These are phyloP conservation scores for Hymenoscyphus linearis DNA, from an alignment of 2,329 filamentous ascomycete species.

Conservation along the genomic window DNA sequence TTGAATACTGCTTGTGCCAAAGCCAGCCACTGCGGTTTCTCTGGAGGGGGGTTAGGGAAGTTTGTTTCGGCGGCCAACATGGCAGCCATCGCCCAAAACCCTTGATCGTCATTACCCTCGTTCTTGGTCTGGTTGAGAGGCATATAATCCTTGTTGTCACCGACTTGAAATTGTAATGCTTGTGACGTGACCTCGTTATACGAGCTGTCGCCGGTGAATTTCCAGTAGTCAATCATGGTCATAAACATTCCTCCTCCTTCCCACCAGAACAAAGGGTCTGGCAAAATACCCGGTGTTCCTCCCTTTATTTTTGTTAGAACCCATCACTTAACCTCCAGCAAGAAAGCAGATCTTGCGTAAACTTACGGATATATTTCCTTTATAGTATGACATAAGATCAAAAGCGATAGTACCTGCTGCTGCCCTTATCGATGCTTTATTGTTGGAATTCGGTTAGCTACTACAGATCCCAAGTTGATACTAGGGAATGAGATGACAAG, in stretches of 20 bases:
- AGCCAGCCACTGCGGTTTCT: conserved; percentile 60
- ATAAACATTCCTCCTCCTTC: conserved; percentile 70
- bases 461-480: background rate
- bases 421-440: conserved; percentile 31
- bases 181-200: conserved; percentile 64
- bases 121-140: conserved; percentile 63
- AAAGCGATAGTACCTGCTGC: conserved; percentile 37
- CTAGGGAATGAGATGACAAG: background rate
- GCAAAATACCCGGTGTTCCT: conserved; percentile 44
- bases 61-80: conserved; percentile 66
- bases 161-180: conserved; percentile 69
- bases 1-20: conserved; percentile 78
- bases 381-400: conserved; percentile 47
- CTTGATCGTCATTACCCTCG: conserved; percentile 70
- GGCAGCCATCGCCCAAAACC: conserved; percentile 66
- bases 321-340: background rate
- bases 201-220: conserved; percentile 65
- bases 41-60: conserved; percentile 49
- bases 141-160: conserved; percentile 70
- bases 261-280: conserved; percentile 50
- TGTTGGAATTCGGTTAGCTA: background rate
- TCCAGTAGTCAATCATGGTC: conserved; percentile 76
- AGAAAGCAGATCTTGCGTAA: background rate
- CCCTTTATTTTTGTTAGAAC: conserved; percentile 28
- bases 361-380: conserved; percentile 43